Base-by-base conservation (phyloP, 2,329 filamentous ascomycete genomes). In the Sporothrix brasiliensis region DNA sequence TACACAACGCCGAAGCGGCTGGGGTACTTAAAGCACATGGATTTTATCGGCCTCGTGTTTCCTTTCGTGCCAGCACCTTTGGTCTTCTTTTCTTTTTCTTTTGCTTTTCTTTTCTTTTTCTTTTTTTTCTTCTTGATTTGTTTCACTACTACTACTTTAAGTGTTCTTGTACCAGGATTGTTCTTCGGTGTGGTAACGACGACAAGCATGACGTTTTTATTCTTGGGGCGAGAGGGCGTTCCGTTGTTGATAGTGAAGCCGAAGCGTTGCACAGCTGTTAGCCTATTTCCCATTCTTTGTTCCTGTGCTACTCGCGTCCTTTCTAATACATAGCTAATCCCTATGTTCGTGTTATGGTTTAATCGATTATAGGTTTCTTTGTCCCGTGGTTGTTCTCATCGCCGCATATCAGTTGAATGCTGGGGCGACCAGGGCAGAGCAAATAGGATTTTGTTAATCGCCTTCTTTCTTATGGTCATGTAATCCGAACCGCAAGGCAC, bases 1-100 rank as follows among this genome's bases (percentile, higher is more conserved):
- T 75, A 97, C 93, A 68, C 86, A 86, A 68, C 81, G 82, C 67
- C 82, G 80, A 74, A 74, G 74, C 6, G 73, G 73, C 50, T 74
- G 73, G 75, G 74, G 71, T 6, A 34, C 24, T 16, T 73, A 27
- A 54, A 30, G 9, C 11, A 13, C 14, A 5, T 19, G 19, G 34
- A 9, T 34, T 21, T 21, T n/a, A 2, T 3, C 14, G 19, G 47
- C n/a, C 19, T 11, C 41, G 3, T 34, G 16, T 53, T 39, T 6
- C 30, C 2, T 14, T 19, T 27, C 24, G 50, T 13, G 4, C 11
- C 49, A 41, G 13, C 24, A 21, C 9, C 27, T 14, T 30, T 24
- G 2, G 24, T 2, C 11, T 47, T 44, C 16, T 49, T 41, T 53
- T 53, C 14, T 34, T 10, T 50, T n/a, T 39, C 1, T n/a, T 27